Percentiles rank a stretch among this genome's conserved stretches.
These are phyloP conservation scores for Coffea humblotiana DNA, from an alignment of 305 asterid species.

Conservation along the genomic window DNA sequence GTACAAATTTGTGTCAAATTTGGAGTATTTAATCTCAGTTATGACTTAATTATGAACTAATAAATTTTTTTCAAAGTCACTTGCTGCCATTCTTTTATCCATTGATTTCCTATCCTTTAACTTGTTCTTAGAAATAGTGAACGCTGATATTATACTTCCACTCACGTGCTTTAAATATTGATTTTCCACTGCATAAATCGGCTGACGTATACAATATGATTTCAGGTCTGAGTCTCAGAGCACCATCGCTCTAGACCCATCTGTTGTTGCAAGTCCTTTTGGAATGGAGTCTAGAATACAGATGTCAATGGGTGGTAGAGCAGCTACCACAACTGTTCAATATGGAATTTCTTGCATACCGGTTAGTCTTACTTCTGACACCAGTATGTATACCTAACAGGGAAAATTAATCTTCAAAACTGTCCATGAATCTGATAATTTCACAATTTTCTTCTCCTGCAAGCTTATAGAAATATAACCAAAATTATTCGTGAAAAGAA, in stretches of 20 bases:
- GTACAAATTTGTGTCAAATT: no score
- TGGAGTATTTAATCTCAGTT: neutral
- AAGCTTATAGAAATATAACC: neutral
- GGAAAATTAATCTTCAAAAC: neutral
- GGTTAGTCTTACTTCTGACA: constrained; percentile 34
- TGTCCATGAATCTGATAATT: neutral
- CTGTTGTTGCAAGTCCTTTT: constrained; percentile 31
- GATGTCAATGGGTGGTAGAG: constrained; percentile 17
- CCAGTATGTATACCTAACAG: neutral
- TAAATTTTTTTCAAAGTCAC: neutral
- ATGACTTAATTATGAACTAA: neutral
- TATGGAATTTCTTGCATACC: constrained; percentile 50
- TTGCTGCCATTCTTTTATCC: neutral
- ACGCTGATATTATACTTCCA: neutral
- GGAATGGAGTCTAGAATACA: constrained; percentile 16
- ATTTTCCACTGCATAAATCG: neutral
- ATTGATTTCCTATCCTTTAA: neutral
- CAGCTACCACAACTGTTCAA: constrained; percentile 24
- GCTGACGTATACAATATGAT: constrained; percentile 18
- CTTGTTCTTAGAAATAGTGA: neutral
- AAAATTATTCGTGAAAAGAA: neutral
- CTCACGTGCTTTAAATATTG: neutral
- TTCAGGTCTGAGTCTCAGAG: constrained; percentile 32
- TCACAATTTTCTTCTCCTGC: neutral
- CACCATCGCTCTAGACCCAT: constrained; percentile 24